Evolutionary conservation across 2,329 filamentous ascomycete species (phyloP).

Genomic region (Drechslerella stenobrocha): DNA sequence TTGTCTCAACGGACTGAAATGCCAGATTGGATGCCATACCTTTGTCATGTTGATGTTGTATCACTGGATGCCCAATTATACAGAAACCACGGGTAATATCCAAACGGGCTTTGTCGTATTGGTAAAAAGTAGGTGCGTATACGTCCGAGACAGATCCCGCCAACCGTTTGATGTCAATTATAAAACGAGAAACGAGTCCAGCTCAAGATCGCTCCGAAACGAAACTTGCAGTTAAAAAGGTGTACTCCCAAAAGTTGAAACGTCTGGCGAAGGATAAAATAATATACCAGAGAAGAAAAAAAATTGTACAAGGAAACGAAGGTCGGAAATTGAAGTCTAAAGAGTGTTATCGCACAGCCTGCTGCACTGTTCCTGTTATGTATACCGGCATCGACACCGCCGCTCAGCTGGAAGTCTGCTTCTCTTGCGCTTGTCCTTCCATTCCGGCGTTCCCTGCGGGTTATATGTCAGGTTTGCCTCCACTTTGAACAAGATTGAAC

Average conservation of each 20-base stretch:
- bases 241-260: conserved; percentile 22
- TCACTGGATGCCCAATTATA: no score
- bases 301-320: conserved; percentile 1
- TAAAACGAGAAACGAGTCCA: conserved; percentile 2
- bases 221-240: conserved; percentile 3
- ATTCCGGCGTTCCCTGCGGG: no score
- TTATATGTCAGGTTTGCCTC: neutral
- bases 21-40: no score
- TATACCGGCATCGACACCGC: conserved; percentile 20
- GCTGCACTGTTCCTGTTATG: conserved; percentile 22
- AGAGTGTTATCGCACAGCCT: conserved; percentile 46
- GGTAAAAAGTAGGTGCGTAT: no score
- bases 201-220: conserved; percentile 11
- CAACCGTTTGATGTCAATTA: neutral
- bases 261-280: conserved; percentile 13
- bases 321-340: conserved; percentile 6
- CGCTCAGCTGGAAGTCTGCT: conserved; percentile 45
- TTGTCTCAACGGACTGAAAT: no score
- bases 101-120: no score
- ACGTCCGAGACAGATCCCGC: no score
- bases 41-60: no score
- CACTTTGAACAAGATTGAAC: neutral
- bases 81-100: no score
- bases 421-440: conserved; percentile 17
- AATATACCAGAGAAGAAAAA: neutral